Evolutionary conservation across 495 filamentous ascomycete species (phyloP).

Genomic region (Annulohypoxylon nitens): DNA sequence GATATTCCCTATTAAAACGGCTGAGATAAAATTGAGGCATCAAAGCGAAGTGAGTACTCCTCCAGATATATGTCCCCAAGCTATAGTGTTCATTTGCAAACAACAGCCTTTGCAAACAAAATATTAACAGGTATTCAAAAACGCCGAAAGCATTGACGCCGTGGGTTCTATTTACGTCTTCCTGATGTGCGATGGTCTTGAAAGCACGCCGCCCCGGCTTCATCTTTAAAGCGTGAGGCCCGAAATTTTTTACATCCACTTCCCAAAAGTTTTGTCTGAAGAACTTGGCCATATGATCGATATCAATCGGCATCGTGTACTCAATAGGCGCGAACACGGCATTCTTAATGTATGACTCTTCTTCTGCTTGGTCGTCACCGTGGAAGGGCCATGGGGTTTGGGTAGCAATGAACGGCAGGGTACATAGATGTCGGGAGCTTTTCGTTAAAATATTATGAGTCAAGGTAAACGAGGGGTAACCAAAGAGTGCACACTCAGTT

Average conservation of each 20-base stretch:
- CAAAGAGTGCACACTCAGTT: slow-evolving; percentile 17
- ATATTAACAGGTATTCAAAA: too few relatives aligned
- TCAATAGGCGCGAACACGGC: background rate
- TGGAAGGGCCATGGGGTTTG: background rate
- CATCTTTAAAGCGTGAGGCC: slow-evolving; percentile 35
- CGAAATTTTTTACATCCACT: slow-evolving; percentile 23
- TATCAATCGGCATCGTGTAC: slow-evolving; percentile 27
- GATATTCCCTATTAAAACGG: too few relatives aligned
- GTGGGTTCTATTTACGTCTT: too few relatives aligned
- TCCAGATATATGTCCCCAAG: too few relatives aligned
- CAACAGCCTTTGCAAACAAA: too few relatives aligned
- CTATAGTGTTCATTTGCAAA: too few relatives aligned
- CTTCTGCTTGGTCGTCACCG: background rate
- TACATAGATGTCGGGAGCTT: background rate
- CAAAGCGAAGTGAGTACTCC: too few relatives aligned
- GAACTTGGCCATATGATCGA: slow-evolving; percentile 39
- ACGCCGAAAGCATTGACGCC: too few relatives aligned
- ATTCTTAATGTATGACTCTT: background rate
- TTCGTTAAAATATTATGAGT: background rate
- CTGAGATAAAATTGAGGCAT: too few relatives aligned
- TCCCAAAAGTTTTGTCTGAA: slow-evolving; percentile 49
- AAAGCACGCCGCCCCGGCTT: background rate
- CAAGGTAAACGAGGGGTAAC: background rate
- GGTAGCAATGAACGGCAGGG: background rate
- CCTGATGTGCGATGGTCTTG: slow-evolving; percentile 5